phyloP scores from a whole-genome alignment of 2,329 filamentous ascomycete genomes.

The Diplodia corticola region DNA sequence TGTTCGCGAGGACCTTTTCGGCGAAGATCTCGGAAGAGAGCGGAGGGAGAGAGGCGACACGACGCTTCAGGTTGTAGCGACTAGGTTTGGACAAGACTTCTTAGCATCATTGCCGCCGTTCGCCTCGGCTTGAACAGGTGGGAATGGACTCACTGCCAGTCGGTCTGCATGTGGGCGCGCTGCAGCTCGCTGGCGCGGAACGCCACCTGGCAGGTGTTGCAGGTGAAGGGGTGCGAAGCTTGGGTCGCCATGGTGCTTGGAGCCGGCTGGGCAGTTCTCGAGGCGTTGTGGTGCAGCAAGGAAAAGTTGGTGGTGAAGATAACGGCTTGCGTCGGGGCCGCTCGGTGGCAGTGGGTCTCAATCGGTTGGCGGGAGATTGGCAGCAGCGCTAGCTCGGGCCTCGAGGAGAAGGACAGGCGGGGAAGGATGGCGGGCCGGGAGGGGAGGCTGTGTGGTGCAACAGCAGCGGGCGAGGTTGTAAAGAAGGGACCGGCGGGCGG shows the following conservation, averaged over 20 bases:
- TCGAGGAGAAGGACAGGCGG: neutral
- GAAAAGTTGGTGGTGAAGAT: conserved; percentile 20
- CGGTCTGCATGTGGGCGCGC: conserved; percentile 93
- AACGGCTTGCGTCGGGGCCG: conserved; percentile 11
- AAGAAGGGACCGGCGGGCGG: neutral
- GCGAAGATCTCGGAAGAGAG: conserved; percentile 91
- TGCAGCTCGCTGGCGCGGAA: conserved; percentile 93
- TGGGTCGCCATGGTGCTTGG: conserved; percentile 37
- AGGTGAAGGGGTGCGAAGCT: conserved; percentile 79
- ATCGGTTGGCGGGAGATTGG: conserved; percentile 18
- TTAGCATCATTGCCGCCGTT: neutral
- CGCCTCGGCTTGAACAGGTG: conserved; percentile 1
- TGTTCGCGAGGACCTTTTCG: conserved; percentile 91
- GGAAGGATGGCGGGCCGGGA: neutral
- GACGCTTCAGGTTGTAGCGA: conserved; percentile 94
- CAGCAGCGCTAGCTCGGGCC: neutral
- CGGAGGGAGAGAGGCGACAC: conserved; percentile 85
- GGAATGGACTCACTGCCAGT: conserved; percentile 83
- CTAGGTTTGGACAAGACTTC: conserved; percentile 46
- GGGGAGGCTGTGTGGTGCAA: neutral
- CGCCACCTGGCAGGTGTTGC: conserved; percentile 96
- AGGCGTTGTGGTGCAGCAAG: conserved; percentile 5
- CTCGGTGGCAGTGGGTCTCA: conserved; percentile 12
- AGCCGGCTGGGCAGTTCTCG: neutral
- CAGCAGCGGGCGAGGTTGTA: neutral